These are phyloP conservation scores for Cryptococcus deneoformans DNA, from an alignment of 1,284 basidiomycete species.

Conservation along the genomic window DNA sequence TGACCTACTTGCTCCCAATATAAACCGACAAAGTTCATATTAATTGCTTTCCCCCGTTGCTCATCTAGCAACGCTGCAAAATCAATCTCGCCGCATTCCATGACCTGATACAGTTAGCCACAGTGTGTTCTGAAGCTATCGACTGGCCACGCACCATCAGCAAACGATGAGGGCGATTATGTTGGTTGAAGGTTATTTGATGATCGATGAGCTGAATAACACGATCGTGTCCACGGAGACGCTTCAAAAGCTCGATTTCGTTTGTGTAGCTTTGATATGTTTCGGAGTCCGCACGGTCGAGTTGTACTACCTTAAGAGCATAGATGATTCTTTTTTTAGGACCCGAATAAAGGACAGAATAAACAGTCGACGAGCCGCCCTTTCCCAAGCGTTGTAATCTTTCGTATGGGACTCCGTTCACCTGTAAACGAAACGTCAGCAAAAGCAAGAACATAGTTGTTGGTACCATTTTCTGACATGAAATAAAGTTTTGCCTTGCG, in stretches of 20 bases:
- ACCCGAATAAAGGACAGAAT: constrained; percentile 67
- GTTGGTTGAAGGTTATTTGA: constrained; percentile 62
- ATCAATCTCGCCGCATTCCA: constrained; percentile 93
- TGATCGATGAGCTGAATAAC: constrained; percentile 87
- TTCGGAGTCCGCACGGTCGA: constrained; percentile 80
- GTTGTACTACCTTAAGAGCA: constrained; percentile 81
- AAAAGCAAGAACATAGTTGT: too few species aligned
- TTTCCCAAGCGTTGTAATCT: constrained; percentile 83
- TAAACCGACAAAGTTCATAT: constrained; percentile 87
- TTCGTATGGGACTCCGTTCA: constrained; percentile 77
- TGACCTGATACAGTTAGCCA: constrained; percentile 52
- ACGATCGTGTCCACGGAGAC: constrained; percentile 79
- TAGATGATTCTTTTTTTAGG: constrained; percentile 66
- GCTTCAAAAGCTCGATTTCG: constrained; percentile 82
- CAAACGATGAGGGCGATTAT: constrained; percentile 61
- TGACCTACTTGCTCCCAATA: constrained; percentile 86
- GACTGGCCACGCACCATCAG: constrained; percentile 58
- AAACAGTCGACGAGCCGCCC: constrained; percentile 91
- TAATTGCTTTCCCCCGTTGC: constrained; percentile 72
- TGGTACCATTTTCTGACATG: constrained; percentile 10
- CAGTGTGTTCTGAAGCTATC: neutral
- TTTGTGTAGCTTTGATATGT: constrained; percentile 91
- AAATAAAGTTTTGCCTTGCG: constrained; percentile 21
- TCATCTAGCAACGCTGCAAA: constrained; percentile 76
- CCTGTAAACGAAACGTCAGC: constrained; percentile 42